Conservation (phyloP, 192 early-diverging fungal species). For the Coemansia sp. region DNA sequence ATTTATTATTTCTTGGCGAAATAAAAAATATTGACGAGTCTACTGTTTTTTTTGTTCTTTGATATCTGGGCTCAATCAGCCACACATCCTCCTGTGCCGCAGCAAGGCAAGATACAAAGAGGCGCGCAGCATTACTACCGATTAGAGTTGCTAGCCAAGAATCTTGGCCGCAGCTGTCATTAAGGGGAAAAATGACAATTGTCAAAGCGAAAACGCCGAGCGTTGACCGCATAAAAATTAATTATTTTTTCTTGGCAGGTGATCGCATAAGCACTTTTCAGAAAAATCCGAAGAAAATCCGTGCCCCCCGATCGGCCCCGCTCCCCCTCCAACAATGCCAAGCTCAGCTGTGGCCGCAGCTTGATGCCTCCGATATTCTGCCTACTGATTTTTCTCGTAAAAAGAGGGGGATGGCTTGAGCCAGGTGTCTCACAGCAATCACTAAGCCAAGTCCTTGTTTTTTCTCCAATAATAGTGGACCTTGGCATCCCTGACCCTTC, state of each 20-base stretch:
- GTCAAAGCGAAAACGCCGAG: not conserved
- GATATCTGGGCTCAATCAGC: slow-evolving; percentile 1
- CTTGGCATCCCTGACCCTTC: slow-evolving; percentile 5
- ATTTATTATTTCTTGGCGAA: not conserved
- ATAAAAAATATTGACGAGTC: not conserved
- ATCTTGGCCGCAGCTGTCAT: not conserved
- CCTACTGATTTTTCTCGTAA: not conserved
- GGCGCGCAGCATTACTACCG: not conserved
- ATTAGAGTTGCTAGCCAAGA: not conserved
- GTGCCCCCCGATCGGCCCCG: not conserved
- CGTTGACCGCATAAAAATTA: not conserved
- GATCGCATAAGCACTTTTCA: not conserved
- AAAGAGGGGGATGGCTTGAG: not conserved
- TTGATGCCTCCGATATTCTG: not conserved
- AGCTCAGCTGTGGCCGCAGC: not conserved
- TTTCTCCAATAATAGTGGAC: not conserved
- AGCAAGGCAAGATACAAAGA: not conserved
- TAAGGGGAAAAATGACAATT: too few species aligned
- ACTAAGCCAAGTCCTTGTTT: not conserved
- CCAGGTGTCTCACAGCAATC: not conserved
- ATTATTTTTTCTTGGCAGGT: not conserved
- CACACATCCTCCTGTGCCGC: not conserved
- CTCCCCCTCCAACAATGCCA: slow-evolving; percentile 3
- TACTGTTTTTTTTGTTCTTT: not conserved
- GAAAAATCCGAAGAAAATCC: not conserved